A percentile compares a stretch with the other conserved stretches of the same genome.
Evolutionary conservation across 2,329 filamentous ascomycete species (phyloP).

Genomic region (Phyllosticta citriasiana): DNA sequence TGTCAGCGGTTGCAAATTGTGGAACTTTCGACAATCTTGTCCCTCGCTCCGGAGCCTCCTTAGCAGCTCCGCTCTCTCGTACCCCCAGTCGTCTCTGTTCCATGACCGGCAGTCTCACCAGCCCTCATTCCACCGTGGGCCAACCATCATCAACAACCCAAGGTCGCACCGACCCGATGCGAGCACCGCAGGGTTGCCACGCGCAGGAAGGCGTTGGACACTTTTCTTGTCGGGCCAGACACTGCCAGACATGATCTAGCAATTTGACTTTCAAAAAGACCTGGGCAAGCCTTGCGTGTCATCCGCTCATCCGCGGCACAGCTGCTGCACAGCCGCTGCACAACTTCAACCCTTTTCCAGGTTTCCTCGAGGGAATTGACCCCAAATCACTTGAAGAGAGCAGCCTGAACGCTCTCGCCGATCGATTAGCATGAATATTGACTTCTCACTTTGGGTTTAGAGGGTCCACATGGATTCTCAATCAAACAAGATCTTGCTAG

Average conservation of each 20-base stretch:
- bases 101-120: neutral
- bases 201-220: neutral
- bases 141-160: neutral
- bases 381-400: neutral
- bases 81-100: neutral
- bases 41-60: neutral
- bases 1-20: neutral
- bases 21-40: neutral
- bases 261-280: neutral
- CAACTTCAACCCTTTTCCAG: neutral
- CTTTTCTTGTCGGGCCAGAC: neutral
- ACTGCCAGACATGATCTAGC: neutral
- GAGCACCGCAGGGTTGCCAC: constrained; percentile 6
- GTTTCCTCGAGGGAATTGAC: neutral
- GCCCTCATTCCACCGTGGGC: neutral
- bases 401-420: neutral
- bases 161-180: constrained; percentile 6
- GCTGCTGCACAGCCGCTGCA: neutral
- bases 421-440: neutral
- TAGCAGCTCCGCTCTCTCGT: neutral
- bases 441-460: neutral
- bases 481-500: neutral
- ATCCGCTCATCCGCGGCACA: neutral
- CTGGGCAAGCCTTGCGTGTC: neutral
- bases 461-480: neutral